Base-by-base conservation (phyloP, 1,284 basidiomycete species). In the Violaceomyces palustris region DNA sequence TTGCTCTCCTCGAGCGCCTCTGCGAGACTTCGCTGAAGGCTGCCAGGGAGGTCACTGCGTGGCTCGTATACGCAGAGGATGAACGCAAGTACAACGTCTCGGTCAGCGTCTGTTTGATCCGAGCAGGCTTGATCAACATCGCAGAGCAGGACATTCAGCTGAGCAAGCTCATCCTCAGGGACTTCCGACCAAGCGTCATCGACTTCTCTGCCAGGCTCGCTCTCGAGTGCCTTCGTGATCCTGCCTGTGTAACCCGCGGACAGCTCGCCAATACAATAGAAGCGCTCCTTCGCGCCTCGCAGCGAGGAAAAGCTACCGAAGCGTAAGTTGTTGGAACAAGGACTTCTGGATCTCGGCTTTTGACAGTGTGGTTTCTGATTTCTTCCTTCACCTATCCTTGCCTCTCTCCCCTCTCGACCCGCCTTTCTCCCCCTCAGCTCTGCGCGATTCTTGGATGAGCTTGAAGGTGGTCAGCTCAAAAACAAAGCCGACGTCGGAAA, bases 11-110 rank as follows among this genome's bases (percentile, higher is more conserved):
- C 18, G 87, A 93, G 58, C 84, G 88, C 53, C 79, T 99, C 18
- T 98, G 94, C 75, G 83, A 85, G 55, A 78, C 84, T 22, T 93
- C 89, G 54, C 83, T 87, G 63, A 90, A 94, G 66, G 92, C 96
- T 33, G 88, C 87, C 17, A 90, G 90, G 75, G 94, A 99, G 76
- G 94, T 93, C 8, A 87, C 92, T 45, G 89, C 87, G 11, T 99
- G 94, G 94, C 78, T 99, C 39, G 78, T 97, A 37, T 96, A 92
- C 71, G 88, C 93, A 12, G 92, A 98, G 73, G 94, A 98, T 74
- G 88, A 93, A 77, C 64, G 70, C 56, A 98, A 98, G 77, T 88
- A 88, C 78, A 96, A 96, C 72, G 84, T 97, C 12, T 83, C 90
- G 6, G 94, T 96, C 55, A 97, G 91, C 0, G 82, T 88, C 23